phyloP scores from a whole-genome alignment of 2,329 filamentous ascomycete species.

The Cladorrhinum sp. region DNA sequence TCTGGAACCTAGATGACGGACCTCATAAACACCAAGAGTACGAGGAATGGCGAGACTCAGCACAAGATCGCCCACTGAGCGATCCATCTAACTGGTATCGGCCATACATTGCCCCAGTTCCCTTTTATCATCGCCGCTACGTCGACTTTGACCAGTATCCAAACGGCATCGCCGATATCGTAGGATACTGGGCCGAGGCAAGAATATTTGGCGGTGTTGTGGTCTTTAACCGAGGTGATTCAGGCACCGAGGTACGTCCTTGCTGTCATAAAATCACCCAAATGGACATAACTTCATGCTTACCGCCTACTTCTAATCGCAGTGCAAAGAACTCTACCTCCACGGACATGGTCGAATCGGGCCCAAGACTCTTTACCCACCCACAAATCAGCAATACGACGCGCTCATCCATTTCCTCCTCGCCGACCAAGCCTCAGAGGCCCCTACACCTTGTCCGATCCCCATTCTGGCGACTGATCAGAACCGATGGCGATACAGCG shows the following conservation, averaged over 20 bases:
- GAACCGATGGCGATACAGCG: background rate
- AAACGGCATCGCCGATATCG: conserved; percentile 20
- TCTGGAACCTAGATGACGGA: conserved; percentile 13
- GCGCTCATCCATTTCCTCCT: background rate
- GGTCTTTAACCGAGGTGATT: conserved; percentile 16
- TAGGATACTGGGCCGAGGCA: conserved; percentile 26
- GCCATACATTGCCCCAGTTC: background rate
- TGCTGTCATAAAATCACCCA: no score
- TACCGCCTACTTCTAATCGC: no score
- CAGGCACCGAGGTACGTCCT: background rate
- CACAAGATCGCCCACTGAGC: background rate
- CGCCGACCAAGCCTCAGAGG: background rate
- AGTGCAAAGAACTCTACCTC: background rate
- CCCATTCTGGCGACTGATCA: background rate
- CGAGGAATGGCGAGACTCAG: conserved; percentile 11
- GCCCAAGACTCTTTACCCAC: background rate
- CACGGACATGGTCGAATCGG: background rate
- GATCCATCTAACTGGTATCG: no score
- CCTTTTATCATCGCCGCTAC: conserved; percentile 9
- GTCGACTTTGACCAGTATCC: conserved; percentile 19
- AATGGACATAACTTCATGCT: no score
- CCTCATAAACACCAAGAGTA: conserved; percentile 9
- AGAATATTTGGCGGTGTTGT: conserved; percentile 22
- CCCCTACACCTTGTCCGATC: background rate
- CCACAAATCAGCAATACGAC: background rate